Evolutionary conservation across 1,139 yeast genomes (phyloP).

Genomic region (Taiozyma sp.): DNA sequence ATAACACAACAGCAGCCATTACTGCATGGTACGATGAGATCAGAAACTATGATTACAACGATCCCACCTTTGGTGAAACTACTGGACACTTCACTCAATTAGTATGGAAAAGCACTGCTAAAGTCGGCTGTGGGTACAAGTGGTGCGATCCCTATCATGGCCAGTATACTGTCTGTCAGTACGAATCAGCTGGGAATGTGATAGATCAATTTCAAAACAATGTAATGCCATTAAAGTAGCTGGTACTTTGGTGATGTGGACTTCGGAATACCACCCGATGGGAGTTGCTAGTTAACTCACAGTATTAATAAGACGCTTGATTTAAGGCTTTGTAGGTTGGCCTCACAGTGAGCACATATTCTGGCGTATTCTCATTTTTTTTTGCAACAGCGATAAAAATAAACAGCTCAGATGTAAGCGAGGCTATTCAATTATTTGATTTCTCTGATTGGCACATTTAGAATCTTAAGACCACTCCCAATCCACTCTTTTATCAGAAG

Average conservation of each 20-base stretch:
- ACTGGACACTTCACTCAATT: constrained; percentile 55
- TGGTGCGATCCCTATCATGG: constrained; percentile 46
- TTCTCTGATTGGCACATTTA: background rate
- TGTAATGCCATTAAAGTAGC: constrained; percentile 32
- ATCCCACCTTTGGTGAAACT: constrained; percentile 37
- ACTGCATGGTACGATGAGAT: constrained; percentile 52
- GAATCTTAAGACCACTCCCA: background rate
- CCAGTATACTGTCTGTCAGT: constrained; percentile 50
- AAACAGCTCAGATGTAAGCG: background rate
- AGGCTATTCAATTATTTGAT: background rate
- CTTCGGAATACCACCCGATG: background rate
- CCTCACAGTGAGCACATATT: background rate
- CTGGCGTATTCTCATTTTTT: background rate
- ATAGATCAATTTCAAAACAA: constrained; percentile 45
- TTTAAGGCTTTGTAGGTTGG: background rate
- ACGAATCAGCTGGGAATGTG: constrained; percentile 48
- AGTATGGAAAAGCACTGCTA: constrained; percentile 41
- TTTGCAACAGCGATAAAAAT: background rate
- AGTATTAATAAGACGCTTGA: background rate
- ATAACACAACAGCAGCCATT: constrained; percentile 41
- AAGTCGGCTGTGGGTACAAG: constrained; percentile 44
- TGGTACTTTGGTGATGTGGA: background rate
- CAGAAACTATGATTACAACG: constrained; percentile 33
- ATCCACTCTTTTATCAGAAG: background rate
- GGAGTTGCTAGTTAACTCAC: background rate